Conservation (phyloP, 768 basidiomycete species). For the Porpolomopsis calyptriformis region DNA sequence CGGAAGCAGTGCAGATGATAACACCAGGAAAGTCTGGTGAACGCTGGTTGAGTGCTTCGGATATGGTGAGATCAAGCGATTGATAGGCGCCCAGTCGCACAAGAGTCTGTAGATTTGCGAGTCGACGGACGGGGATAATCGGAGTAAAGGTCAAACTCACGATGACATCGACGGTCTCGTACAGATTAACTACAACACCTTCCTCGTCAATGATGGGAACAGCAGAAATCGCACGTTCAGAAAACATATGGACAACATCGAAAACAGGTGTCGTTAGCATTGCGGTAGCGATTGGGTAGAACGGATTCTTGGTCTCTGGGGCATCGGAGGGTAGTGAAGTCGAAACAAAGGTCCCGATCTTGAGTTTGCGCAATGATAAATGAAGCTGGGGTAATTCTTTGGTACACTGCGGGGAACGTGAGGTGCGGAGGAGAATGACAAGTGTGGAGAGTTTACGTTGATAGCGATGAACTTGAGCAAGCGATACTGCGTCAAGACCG, state of each 20-base stretch:
- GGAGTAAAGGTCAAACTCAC: conserved; percentile 37
- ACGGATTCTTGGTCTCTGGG: conserved; percentile 55
- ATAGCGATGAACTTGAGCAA: conserved; percentile 97
- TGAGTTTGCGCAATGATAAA: conserved; percentile 70
- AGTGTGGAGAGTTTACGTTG: conserved; percentile 49
- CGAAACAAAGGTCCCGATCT: conserved; percentile 87
- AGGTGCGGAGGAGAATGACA: conserved; percentile 9
- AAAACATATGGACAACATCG: conserved; percentile 98
- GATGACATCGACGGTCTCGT: conserved; percentile 98
- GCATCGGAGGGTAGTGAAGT: conserved; percentile 35
- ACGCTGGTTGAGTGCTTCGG: conserved; percentile 84
- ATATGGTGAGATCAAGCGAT: conserved; percentile 88
- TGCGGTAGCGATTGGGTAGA: conserved; percentile 86
- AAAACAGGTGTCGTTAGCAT: conserved; percentile 87
- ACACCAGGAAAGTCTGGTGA: conserved; percentile 95
- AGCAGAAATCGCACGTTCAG: conserved; percentile 87
- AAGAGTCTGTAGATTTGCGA: conserved; percentile 55
- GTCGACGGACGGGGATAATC: conserved; percentile 6
- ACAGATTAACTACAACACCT: conserved; percentile 89
- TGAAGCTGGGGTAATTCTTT: conserved; percentile 77
- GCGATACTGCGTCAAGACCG: conserved; percentile 93
- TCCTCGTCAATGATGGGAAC: conserved; percentile 93
- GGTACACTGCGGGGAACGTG: conserved; percentile 48
- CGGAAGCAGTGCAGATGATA: conserved; percentile 86
- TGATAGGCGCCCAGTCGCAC: conserved; percentile 92